phyloP scores from a whole-genome alignment of 2,329 filamentous ascomycete species.

The Byssoonygena ceratinophila region DNA sequence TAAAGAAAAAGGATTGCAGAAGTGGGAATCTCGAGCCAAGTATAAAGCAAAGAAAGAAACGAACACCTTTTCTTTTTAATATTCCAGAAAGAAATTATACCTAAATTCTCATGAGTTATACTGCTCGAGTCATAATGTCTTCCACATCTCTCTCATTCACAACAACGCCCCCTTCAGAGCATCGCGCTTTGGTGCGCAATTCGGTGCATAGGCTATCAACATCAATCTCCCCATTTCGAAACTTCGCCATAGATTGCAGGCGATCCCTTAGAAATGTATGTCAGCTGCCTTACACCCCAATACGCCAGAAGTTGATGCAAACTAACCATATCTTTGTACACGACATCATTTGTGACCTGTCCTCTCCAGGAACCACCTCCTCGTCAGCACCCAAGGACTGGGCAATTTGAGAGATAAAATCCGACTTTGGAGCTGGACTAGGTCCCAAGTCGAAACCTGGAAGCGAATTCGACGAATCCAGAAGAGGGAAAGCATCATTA shows the following conservation, averaged over 20 bases:
- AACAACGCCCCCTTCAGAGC: conserved; percentile 76
- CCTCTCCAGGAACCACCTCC: conserved; percentile 54
- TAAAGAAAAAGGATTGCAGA: background rate
- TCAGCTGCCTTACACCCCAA: background rate
- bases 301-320: background rate
- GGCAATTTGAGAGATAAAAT: conserved; percentile 69
- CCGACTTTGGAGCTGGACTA: conserved; percentile 46
- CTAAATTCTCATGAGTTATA: background rate
- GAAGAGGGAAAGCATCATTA: conserved; percentile 65
- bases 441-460: conserved; percentile 44
- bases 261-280: conserved; percentile 58
- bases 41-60: background rate
- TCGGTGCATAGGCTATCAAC: conserved; percentile 88
- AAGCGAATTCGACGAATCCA: conserved; percentile 70
- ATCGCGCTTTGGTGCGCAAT: conserved; percentile 89
- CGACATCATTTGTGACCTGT: conserved; percentile 56
- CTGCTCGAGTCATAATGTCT: conserved; percentile 50
- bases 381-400: conserved; percentile 55
- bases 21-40: conserved; percentile 2
- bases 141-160: conserved; percentile 85
- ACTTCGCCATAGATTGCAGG: conserved; percentile 73
- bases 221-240: conserved; percentile 83
- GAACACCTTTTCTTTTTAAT: background rate
- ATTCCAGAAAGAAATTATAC: background rate
- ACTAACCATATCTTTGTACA: conserved; percentile 91